Conservation (phyloP, 2,329 filamentous ascomycete genomes). For the Stemphylium vesicarium region DNA sequence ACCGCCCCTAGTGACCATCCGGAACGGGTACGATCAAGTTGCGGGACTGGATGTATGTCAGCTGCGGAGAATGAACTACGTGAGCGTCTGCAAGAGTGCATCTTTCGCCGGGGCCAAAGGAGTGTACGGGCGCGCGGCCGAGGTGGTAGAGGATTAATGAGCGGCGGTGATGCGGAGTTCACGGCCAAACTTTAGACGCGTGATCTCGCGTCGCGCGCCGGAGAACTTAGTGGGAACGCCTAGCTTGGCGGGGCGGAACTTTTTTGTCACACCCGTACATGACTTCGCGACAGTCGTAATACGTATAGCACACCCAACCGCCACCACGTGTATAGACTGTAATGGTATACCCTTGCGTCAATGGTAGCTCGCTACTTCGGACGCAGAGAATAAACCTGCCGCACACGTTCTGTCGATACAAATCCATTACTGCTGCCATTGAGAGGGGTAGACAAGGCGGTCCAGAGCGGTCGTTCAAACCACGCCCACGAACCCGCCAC, state of each 20-base stretch:
- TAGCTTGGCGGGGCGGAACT: slow-evolving; percentile 10
- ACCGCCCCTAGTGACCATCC: too few relatives aligned
- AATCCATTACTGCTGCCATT: slow-evolving; percentile 43
- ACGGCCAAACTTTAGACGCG: slow-evolving; percentile 10
- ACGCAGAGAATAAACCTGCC: slow-evolving; percentile 20
- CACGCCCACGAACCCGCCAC: slow-evolving; percentile 11
- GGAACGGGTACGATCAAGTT: too few relatives aligned
- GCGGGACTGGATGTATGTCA: background rate
- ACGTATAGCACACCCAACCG: background rate
- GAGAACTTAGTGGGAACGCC: slow-evolving; percentile 1
- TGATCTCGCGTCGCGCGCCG: slow-evolving; percentile 19
- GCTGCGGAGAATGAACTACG: background rate
- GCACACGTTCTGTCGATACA: slow-evolving; percentile 32
- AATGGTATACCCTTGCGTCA: slow-evolving; percentile 29
- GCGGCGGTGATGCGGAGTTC: background rate
- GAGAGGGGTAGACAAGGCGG: slow-evolving; percentile 33
- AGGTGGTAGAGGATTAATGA: background rate
- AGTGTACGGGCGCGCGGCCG: background rate
- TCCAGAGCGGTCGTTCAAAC: slow-evolving; percentile 16
- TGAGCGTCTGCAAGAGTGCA: background rate
- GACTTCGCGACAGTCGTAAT: background rate
- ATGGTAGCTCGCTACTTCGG: slow-evolving; percentile 25
- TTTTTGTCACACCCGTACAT: slow-evolving; percentile 6
- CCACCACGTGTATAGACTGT: slow-evolving; percentile 6
- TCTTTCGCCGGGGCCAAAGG: background rate